Evolutionary conservation across 208 protist genomes (phyloP).

Genomic region (Naegleria gruberi): DNA sequence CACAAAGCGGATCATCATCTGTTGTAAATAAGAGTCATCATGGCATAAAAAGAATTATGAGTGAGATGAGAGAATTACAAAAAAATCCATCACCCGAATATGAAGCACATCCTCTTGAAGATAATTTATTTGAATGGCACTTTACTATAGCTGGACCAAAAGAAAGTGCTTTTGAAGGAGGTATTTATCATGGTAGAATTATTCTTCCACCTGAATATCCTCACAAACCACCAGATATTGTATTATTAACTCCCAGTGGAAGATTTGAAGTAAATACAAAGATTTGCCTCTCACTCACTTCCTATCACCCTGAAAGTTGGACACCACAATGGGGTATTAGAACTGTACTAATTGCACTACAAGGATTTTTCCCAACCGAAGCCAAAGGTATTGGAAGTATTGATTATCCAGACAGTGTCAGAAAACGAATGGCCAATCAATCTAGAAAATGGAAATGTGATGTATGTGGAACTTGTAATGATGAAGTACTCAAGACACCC

Average conservation of each 20-base stretch:
- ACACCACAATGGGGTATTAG: conserved; percentile 55
- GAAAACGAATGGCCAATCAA: not conserved
- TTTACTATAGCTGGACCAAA: conserved; percentile 38
- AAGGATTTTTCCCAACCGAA: conserved; percentile 22
- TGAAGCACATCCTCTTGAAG: conserved; percentile 30
- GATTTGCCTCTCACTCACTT: conserved; percentile 73
- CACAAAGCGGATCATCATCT: too few species aligned
- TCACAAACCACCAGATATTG: conserved; percentile 65
- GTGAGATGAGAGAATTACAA: conserved; percentile 30
- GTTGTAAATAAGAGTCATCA: conserved; percentile 16
- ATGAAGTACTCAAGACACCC: not conserved
- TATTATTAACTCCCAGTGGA: conserved; percentile 72
- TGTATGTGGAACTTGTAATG: not conserved
- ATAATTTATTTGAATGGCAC: conserved; percentile 47
- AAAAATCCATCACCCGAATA: conserved; percentile 27
- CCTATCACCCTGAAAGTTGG: conserved; percentile 76
- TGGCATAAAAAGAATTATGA: conserved; percentile 34
- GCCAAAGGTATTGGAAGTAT: conserved; percentile 23
- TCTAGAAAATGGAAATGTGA: not conserved
- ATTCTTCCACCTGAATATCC: conserved; percentile 70
- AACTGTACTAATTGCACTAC: conserved; percentile 8
- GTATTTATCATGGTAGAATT: conserved; percentile 71
- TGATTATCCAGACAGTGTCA: not conserved
- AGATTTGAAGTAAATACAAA: conserved; percentile 62
- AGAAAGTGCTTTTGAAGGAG: conserved; percentile 52